Base-by-base conservation (phyloP, 257 asterid species). In the Ilex aquifolium region DNA sequence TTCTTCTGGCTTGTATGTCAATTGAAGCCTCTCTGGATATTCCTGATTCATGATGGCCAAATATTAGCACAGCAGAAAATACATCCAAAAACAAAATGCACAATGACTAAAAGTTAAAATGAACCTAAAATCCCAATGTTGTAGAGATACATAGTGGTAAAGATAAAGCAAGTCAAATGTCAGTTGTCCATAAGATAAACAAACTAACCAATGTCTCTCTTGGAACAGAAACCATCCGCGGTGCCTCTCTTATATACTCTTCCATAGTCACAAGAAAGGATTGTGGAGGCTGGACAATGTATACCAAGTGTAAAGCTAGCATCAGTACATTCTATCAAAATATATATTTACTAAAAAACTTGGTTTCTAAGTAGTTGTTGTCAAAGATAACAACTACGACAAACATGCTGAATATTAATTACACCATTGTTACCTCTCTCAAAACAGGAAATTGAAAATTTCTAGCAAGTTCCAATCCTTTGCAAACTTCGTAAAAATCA, bases 381-480 rank as follows among this genome's bases (percentile, higher is more conserved):
- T 46, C 52, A 7, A 36, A 36, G 42, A 36, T 4, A 36, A 36
- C 8, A 36, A 36, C 1, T 36, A 36, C 42, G 0, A 36, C 42
- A 4, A 36, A 36, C 8, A 36, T 2, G 8, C 42, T 36, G 42
- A 36, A 36, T 36, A 36, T 36, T 8, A 36, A 2, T 53, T 53
- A 68, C 10, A 29, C n/a, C 56, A 21, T 32, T 56, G 58, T 69
- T 84, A 90, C 99, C 92, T 87, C 99, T 74, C 90, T 84, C 84
- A 93, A 61, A 31, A 81, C 86, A 21, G 99, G 99, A 77, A 93
- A 93, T 67, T 93, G 99, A 72, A 93, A 93, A 78, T 87, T 93
- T 77, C 97, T 84, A 48, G 99, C 99, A 58, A 93, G 94, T 83
- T 90, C 97, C 69, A 93, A 85, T 44, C 91, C 97, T 80, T 84